Percentiles rank a stretch among this genome's conserved stretches.
Conservation (phyloP, 495 filamentous ascomycete species). For the Podospora pseudocomata region DNA sequence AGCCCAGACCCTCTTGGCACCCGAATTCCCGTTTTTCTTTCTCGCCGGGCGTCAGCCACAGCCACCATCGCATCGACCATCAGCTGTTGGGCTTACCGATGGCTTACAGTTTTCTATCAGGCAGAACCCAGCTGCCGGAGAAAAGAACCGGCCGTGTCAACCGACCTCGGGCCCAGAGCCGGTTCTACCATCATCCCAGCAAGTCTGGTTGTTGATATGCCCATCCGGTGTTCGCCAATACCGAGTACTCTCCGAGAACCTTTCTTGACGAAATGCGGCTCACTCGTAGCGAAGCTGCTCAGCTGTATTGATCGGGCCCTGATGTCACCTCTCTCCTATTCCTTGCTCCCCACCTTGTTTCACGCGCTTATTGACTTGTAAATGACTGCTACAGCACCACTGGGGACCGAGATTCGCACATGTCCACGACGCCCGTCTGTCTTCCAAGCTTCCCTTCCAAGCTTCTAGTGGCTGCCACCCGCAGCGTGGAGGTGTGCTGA, state of each 20-base stretch:
- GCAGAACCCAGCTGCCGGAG: not conserved
- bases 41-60: not conserved
- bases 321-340: slow-evolving; percentile 4
- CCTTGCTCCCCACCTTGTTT: not conserved
- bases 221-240: not conserved
- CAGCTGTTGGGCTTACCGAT: too few species aligned
- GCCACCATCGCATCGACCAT: too few species aligned
- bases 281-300: not conserved
- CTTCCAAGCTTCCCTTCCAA: slow-evolving; percentile 1
- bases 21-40: not conserved
- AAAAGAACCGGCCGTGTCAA: not conserved
- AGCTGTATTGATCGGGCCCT: not conserved
- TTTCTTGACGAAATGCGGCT: not conserved
- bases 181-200: slow-evolving; percentile 1
- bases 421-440: not conserved
- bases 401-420: not conserved
- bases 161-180: not conserved
- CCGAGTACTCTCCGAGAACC: not conserved
- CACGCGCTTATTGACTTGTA: not conserved
- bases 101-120: not conserved
- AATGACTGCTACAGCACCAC: too few species aligned
- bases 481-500: not conserved
- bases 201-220: not conserved
- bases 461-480: not conserved
- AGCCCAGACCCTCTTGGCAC: slow-evolving; percentile 18